These are phyloP conservation scores for Russula virescens DNA, from an alignment of 768 basidiomycete genomes.

Conservation along the genomic window DNA sequence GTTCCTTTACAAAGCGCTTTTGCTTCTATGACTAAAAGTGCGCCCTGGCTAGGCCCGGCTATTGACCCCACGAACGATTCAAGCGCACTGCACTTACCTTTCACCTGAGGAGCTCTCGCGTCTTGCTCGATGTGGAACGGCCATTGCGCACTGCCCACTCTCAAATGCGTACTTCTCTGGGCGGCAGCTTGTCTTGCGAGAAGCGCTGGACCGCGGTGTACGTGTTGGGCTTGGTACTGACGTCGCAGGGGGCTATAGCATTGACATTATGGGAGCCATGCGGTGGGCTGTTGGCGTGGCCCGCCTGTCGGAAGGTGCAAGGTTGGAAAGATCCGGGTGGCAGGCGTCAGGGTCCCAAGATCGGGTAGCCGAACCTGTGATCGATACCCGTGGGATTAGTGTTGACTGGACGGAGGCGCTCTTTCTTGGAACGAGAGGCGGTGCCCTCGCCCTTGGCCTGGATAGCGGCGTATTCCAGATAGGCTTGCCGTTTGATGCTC, in stretches of 20 bases:
- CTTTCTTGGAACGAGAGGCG: constrained; percentile 78
- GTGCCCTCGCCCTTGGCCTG: constrained; percentile 65
- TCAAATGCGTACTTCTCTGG: constrained; percentile 86
- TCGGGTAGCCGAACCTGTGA: constrained; percentile 3
- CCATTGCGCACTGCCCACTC: constrained; percentile 83
- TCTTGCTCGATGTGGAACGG: constrained; percentile 45
- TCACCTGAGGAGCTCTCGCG: constrained; percentile 43
- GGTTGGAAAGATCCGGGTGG: constrained; percentile 27
- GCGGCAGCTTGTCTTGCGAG: constrained; percentile 59
- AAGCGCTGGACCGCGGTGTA: constrained; percentile 59
- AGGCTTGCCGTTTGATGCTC: constrained; percentile 69
- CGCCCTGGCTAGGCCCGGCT: constrained; percentile 40
- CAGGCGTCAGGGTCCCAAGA: constrained; percentile 6
- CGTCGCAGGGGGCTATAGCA: constrained; percentile 78
- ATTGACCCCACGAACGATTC: constrained; percentile 59
- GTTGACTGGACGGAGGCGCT: constrained; percentile 79
- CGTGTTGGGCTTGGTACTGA: constrained; percentile 81
- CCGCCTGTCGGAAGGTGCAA: constrained; percentile 56
- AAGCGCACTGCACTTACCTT: constrained; percentile 89
- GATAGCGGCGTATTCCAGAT: constrained; percentile 42
- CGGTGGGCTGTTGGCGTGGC: constrained; percentile 69
- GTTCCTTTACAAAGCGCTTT: constrained; percentile 1
- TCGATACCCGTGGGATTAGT: constrained; percentile 34
- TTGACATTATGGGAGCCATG: constrained; percentile 77
- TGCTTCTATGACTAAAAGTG: not conserved